Conservation (phyloP, 306 rosid species). For the Senna siamea region DNA sequence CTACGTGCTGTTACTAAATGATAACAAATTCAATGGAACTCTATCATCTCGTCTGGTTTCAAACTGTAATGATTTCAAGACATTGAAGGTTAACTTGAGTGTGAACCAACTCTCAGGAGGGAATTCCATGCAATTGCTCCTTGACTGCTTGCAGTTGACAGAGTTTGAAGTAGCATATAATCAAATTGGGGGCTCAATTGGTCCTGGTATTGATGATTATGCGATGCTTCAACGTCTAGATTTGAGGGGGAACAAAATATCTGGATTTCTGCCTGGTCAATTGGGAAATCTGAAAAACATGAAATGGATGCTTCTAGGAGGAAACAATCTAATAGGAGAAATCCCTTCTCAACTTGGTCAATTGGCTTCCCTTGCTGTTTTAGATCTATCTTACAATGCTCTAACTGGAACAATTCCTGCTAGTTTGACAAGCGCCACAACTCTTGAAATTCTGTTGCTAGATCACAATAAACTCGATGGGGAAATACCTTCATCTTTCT, state of each 20-base stretch:
- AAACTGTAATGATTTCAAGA: constrained; percentile 50
- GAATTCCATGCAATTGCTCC: constrained; percentile 39
- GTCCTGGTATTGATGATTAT: constrained; percentile 39
- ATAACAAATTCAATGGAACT: constrained; percentile 59
- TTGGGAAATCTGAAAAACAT: constrained; percentile 50
- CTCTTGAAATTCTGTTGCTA: constrained; percentile 51
- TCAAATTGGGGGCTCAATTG: constrained; percentile 49
- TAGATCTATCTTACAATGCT: constrained; percentile 53
- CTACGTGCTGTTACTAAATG: constrained; percentile 53
- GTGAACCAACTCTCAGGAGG: constrained; percentile 50
- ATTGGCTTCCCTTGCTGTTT: constrained; percentile 48
- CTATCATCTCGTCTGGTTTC: constrained; percentile 50
- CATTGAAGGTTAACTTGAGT: constrained; percentile 60
- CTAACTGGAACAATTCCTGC: constrained; percentile 48
- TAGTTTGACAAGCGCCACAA: constrained; percentile 45
- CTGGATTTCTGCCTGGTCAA: constrained; percentile 46
- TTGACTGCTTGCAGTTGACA: constrained; percentile 43
- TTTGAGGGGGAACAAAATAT: constrained; percentile 51
- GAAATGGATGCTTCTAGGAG: constrained; percentile 57
- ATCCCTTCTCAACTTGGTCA: constrained; percentile 49
- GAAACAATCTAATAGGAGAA: constrained; percentile 51
- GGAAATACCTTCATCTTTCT: constrained; percentile 49
- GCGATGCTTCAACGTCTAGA: constrained; percentile 48
- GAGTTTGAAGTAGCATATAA: constrained; percentile 56
- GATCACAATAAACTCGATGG: constrained; percentile 56